Base-by-base conservation (phyloP, 169 alveolate genomes). In the Eimeria acervulina region DNA sequence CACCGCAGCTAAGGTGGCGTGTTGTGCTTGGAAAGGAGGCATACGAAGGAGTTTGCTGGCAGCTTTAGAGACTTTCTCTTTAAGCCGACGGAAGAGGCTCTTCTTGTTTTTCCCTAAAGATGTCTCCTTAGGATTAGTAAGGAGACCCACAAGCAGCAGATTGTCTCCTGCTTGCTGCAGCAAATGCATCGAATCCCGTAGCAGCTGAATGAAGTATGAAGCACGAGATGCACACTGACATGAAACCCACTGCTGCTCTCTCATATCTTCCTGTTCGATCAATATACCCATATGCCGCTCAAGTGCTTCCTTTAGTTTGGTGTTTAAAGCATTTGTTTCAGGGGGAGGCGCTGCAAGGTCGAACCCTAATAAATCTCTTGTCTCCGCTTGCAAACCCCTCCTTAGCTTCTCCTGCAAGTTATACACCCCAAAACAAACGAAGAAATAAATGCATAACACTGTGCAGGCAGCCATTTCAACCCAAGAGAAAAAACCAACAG, bases 121-220 rank as follows among this genome's bases (percentile, higher is more conserved):
- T 10, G 89, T 78, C 33, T 78, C 40, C 33, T 40, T 15, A 17
- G 89, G 89, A 44, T 36, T 40, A n/a, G 44, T 21, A 23, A 78
- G 66, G 66, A 78, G 33, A 28, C 89, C 89, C 26, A 78, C 63
- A 12, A 78, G 59, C 89, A 78, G 40, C 89, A 78, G 19, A 78
- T 78, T 59, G 40, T 78, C 89, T n/a, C 89, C 89, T 40, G 89
- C 6, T 21, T 78, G 66, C 44, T 78, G 23, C 89, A 78, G 89
- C 66, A 78, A 31, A 15, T 78, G 89, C 89, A 59, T 0, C 59
- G 89, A 78, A 33, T 78, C 89, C 52, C 26, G 63, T 63, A 78
- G 33, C 66, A 78, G 61, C 10, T 78, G 89, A 2, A 31, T 6
- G 6, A 59, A 33, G 15, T 28, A 19, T 21, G 68, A 33, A 40